Percentiles rank a stretch among this genome's conserved stretches.
Evolutionary conservation across 2,329 filamentous ascomycete genomes (phyloP).

Genomic region (Fusarium sp.): DNA sequence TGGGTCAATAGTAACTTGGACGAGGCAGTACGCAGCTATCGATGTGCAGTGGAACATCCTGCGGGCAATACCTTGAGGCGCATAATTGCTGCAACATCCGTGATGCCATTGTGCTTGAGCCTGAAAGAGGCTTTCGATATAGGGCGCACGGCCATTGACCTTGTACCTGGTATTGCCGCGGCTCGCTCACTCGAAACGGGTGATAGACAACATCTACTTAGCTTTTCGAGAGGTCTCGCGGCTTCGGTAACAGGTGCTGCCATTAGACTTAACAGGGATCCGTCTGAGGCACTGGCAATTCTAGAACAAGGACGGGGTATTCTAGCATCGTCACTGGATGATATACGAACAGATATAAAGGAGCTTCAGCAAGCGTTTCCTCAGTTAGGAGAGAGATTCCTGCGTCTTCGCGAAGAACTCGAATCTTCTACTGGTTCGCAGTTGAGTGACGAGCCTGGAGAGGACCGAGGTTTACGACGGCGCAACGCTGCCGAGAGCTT

Average conservation of each 20-base stretch:
- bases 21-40: background rate
- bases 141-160: background rate
- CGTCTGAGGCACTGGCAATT: background rate
- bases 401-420: background rate
- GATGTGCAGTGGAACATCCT: background rate
- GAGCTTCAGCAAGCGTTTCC: background rate
- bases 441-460: fast-evolving
- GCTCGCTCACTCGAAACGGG: background rate
- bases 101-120: background rate
- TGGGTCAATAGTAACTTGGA: background rate
- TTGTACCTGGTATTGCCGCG: background rate
- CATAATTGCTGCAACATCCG: background rate
- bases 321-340: background rate
- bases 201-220: background rate
- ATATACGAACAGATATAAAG: background rate
- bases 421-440: background rate
- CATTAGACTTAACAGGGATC: background rate
- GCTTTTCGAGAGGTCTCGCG: background rate
- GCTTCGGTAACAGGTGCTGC: background rate
- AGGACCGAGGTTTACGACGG: background rate
- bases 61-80: background rate
- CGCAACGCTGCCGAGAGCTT: background rate
- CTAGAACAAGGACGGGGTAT: background rate
- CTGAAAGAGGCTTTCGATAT: background rate
- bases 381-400: background rate